Evolutionary conservation across 768 basidiomycete species (phyloP).

Genomic region (Vararia minispora): DNA sequence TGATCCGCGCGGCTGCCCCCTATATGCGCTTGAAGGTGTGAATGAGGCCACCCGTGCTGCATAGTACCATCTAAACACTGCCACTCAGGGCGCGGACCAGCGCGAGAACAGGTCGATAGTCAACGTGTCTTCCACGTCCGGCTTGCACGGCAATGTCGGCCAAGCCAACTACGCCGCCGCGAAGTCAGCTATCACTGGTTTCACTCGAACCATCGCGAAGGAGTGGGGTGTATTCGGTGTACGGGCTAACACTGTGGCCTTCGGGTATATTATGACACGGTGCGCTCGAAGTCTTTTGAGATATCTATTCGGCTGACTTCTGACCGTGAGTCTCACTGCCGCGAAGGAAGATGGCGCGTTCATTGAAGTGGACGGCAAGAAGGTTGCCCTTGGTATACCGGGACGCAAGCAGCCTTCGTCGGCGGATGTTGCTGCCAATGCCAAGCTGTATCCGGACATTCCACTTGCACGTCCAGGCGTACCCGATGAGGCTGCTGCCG

Average conservation of each 20-base stretch:
- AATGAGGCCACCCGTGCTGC: neutral
- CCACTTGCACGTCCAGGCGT: constrained; percentile 61
- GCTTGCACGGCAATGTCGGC: constrained; percentile 80
- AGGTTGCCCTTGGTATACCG: constrained; percentile 75
- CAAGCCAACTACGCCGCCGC: constrained; percentile 78
- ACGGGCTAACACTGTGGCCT: constrained; percentile 74
- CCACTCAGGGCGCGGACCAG: constrained; percentile 31
- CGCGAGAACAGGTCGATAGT: constrained; percentile 65
- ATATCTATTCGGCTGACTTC: constrained; percentile 1
- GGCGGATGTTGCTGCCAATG: constrained; percentile 26
- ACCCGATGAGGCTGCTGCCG: constrained; percentile 67
- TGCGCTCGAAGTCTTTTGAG: constrained; percentile 18
- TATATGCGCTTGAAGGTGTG: constrained; percentile 68
- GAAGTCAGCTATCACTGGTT: constrained; percentile 65
- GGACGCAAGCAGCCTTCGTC: constrained; percentile 30
- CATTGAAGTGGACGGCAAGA: constrained; percentile 76
- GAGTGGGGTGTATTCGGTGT: constrained; percentile 82
- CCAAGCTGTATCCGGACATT: constrained; percentile 30
- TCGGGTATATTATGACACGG: constrained; percentile 70
- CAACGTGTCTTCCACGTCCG: constrained; percentile 76
- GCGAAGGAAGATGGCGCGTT: constrained; percentile 67
- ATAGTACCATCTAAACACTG: neutral
- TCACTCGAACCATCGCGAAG: constrained; percentile 80
- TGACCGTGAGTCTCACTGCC: constrained; percentile 47
- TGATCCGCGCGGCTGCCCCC: constrained; percentile 75